Evolutionary conservation across 2,329 filamentous ascomycete genomes (phyloP).

Genomic region (Dactylellina parvicollis): DNA sequence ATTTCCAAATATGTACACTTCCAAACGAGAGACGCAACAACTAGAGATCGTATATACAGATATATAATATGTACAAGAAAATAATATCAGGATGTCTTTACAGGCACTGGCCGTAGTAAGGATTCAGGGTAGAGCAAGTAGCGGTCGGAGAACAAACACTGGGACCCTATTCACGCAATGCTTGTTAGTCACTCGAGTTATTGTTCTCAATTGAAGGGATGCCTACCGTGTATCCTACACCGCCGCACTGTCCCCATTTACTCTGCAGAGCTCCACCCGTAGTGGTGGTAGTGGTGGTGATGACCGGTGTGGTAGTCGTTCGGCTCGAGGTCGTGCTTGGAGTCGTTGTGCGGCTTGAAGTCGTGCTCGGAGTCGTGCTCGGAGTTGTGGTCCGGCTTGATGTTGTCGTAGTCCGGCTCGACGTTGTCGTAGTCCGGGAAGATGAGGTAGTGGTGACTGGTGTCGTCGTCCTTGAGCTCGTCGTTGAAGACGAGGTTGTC

Average conservation of each 20-base stretch:
- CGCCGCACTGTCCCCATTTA: constrained; percentile 50
- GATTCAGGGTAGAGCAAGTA: constrained; percentile 51
- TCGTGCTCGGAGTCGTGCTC: constrained; percentile 7
- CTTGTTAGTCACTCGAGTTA: background rate
- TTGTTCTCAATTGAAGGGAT: background rate
- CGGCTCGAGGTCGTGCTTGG: background rate
- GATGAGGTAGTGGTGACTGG: constrained; percentile 22
- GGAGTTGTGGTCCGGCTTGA: background rate
- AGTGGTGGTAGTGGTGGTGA: constrained; percentile 7
- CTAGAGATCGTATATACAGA: too few relatives aligned
- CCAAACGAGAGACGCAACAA: too few relatives aligned
- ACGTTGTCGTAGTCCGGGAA: constrained; percentile 7
- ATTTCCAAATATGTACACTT: too few relatives aligned
- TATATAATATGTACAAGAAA: background rate
- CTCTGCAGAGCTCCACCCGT: constrained; percentile 23
- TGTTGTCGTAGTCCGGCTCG: constrained; percentile 7
- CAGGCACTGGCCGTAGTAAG: constrained; percentile 49
- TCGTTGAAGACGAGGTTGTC: constrained; percentile 8
- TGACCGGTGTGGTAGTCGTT: constrained; percentile 17
- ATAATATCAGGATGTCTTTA: constrained; percentile 1
- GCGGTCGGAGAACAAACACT: constrained; percentile 43
- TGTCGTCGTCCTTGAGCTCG: constrained; percentile 1
- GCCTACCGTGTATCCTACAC: constrained; percentile 44
- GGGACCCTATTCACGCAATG: constrained; percentile 13
- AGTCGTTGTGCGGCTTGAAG: constrained; percentile 11